A percentile compares a stretch with the other conserved stretches of the same genome.
Evolutionary conservation across 768 basidiomycete species (phyloP).

Genomic region (Leccinum aurantiacum): DNA sequence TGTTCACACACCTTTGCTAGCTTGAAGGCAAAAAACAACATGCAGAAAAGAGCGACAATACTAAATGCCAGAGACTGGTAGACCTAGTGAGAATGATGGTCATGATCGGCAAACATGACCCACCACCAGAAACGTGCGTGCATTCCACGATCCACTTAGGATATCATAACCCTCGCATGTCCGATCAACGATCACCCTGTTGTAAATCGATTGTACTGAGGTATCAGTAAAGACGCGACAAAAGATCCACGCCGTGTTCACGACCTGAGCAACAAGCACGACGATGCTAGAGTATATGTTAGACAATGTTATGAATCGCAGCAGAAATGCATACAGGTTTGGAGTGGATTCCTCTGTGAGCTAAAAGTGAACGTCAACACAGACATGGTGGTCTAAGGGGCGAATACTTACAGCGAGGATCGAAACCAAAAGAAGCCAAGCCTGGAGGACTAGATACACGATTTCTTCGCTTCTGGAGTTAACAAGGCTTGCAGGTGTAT

Average conservation of each 20-base stretch:
- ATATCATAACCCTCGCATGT: slow-evolving; percentile 43
- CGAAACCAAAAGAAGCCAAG: slow-evolving; percentile 49
- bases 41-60: slow-evolving; percentile 36
- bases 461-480: slow-evolving; percentile 46
- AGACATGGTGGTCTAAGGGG: background rate
- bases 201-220: slow-evolving; percentile 34
- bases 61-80: slow-evolving; percentile 41
- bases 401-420: slow-evolving; percentile 42
- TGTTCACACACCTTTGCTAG: slow-evolving; percentile 40
- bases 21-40: slow-evolving; percentile 40
- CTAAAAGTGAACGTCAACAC: slow-evolving; percentile 27
- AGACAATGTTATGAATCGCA: background rate
- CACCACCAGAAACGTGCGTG: slow-evolving; percentile 32
- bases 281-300: slow-evolving; percentile 24
- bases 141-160: slow-evolving; percentile 44
- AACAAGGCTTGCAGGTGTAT: slow-evolving; percentile 18
- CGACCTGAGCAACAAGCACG: slow-evolving; percentile 44
- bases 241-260: slow-evolving; percentile 48
- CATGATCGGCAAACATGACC: slow-evolving; percentile 14
- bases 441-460: slow-evolving; percentile 43
- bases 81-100: slow-evolving; percentile 1
- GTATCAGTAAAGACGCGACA: slow-evolving; percentile 40
- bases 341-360: slow-evolving; percentile 53
- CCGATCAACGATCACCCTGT: slow-evolving; percentile 35
- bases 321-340: slow-evolving; percentile 38